Evolutionary conservation across 2,329 filamentous ascomycete species (phyloP).

Genomic region (Fusarium buxicola): DNA sequence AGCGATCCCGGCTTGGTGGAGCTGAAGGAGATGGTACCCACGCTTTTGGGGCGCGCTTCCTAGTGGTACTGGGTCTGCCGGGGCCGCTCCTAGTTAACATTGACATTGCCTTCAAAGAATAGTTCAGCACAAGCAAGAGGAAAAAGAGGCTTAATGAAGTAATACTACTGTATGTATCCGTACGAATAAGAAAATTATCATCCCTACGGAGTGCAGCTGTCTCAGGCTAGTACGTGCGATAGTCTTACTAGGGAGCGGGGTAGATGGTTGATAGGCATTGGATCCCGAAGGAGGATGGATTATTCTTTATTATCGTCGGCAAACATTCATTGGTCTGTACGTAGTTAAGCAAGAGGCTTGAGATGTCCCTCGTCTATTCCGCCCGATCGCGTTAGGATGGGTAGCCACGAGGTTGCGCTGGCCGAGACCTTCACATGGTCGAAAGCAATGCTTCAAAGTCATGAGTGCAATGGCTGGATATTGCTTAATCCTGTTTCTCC

Average conservation of each 20-base stretch:
- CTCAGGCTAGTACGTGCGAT: background rate
- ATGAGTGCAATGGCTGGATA: no score
- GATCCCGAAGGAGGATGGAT: background rate
- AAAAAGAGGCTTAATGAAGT: background rate
- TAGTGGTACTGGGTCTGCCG: slow-evolving; percentile 21
- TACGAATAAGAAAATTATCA: slow-evolving; percentile 3
- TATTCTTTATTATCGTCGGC: no score
- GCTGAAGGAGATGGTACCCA: slow-evolving; percentile 6
- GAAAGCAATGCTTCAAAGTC: no score
- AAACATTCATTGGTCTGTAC: no score
- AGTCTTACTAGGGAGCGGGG: slow-evolving; percentile 4
- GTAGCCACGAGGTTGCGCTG: no score
- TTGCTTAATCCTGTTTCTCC: slow-evolving; percentile 18
- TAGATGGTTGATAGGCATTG: background rate
- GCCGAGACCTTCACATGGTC: no score
- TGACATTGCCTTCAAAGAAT: slow-evolving; percentile 9
- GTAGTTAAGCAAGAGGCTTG: background rate
- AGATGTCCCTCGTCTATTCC: slow-evolving; percentile 28
- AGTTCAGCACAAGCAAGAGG: background rate
- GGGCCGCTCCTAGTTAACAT: slow-evolving; percentile 12
- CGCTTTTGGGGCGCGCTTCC: slow-evolving; percentile 35
- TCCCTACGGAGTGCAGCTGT: background rate
- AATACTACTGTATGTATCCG: slow-evolving; percentile 8
- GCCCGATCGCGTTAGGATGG: slow-evolving; percentile 29
- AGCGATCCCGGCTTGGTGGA: background rate